Conservation (phyloP, 208 protist genomes). For the Endotrypanum monterogeii region DNA sequence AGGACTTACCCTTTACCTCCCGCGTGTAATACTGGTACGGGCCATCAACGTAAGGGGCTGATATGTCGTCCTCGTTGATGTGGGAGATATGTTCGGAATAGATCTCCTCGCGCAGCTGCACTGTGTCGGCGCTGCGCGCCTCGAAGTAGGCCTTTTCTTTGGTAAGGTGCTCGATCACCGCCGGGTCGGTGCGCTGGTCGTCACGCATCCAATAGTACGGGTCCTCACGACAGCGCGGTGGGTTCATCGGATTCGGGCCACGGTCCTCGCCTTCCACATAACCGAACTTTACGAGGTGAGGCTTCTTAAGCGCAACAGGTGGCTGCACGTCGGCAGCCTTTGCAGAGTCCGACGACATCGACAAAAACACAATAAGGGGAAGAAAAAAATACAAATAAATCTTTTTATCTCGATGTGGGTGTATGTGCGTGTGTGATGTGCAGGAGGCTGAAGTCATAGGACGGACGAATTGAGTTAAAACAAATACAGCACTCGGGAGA, state of each 20-base stretch:
- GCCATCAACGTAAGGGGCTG: constrained; percentile 68
- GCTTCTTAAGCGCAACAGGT: constrained; percentile 61
- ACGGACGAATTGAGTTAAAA: no score
- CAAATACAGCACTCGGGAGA: no score
- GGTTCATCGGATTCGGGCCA: constrained; percentile 85
- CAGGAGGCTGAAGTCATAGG: background rate
- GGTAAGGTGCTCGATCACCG: constrained; percentile 82
- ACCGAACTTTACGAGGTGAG: constrained; percentile 79
- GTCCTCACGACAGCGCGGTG: constrained; percentile 70
- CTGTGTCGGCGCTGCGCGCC: constrained; percentile 59
- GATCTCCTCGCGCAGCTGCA: constrained; percentile 58
- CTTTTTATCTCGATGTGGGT: background rate
- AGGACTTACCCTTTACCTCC: constrained; percentile 79
- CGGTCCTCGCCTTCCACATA: constrained; percentile 85
- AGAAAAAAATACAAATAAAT: background rate
- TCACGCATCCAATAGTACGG: constrained; percentile 88
- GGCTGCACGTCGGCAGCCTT: constrained; percentile 21
- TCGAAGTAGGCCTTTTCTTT: constrained; percentile 84
- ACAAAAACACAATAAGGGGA: background rate
- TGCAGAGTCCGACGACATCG: constrained; percentile 21
- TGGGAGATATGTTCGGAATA: constrained; percentile 88
- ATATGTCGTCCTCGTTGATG: constrained; percentile 86
- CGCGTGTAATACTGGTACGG: constrained; percentile 85
- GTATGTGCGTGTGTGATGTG: background rate
- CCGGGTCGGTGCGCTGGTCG: constrained; percentile 65